Base-by-base conservation (phyloP, 2,329 filamentous ascomycete genomes). In the Fusarium sulawesiense region DNA sequence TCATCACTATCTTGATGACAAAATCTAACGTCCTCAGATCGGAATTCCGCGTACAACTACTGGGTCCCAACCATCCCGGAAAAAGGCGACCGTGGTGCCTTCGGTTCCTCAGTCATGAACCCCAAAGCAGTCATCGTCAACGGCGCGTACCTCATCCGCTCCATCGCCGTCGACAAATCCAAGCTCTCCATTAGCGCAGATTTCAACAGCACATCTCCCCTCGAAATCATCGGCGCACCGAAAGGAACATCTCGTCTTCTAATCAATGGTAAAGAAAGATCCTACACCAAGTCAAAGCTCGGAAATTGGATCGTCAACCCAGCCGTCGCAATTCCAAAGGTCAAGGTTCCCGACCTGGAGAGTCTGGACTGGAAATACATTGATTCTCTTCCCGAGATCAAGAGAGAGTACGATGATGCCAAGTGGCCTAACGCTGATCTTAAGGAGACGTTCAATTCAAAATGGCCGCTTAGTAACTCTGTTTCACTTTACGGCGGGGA, bases 311-410 rank as follows among this genome's bases (percentile, higher is more conserved):
- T 85, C 70, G 75, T 77, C 0, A 78, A 81, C 10, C 88, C 88
- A 0, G 76, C 80, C 1, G 66, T 92, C 41, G 73, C 76, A 1
- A 70, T 93, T 2, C 91, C 91, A 0, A 14, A 48, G 1, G 65
- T 92, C 42, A 75, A 76, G 1, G 71, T 93, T 0, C 90, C 79
- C 0, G 80, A 86, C 10, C 82, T 94, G 3, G 81, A 83, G 16
- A 76, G 81, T 0, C 78, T 92, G 12, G 78, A 85, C 2, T 96
- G 93, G 93, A 89, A 89, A 75, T 89, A 87, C 60, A 74, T 92
- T 23, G 89, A 95, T 77, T 87, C 87, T 0, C 86, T 96, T 1
- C 93, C 92, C 0, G 93, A 95, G 76, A 82, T 93, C 9, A 77
- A 85, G 50, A 67, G 82, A 1, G 78, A 77, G 3, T 95, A 94